Percentiles rank a stretch among this genome's conserved stretches.
Conservation (phyloP, 805 yeast species). For the Metschnikowia gruessii region DNA sequence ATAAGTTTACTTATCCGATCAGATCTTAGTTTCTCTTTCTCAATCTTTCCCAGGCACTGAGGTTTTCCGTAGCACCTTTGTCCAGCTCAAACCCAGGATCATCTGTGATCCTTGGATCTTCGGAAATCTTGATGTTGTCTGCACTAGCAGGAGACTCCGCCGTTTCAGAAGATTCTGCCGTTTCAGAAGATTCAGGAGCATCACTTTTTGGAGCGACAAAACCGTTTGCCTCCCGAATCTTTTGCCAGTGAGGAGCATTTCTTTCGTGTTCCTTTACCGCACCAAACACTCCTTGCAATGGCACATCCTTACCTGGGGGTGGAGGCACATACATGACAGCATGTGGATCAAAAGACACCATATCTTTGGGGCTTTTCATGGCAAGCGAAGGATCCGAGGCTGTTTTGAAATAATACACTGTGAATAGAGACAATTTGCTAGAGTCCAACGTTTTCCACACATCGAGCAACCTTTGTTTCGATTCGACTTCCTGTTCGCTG, state of each 20-base stretch:
- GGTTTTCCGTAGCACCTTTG: not conserved
- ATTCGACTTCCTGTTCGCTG: slow-evolving; percentile 10
- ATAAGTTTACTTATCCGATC: too few species aligned
- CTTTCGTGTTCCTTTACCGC: slow-evolving; percentile 15
- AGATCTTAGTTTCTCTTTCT: slow-evolving; percentile 13
- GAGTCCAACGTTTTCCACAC: slow-evolving; percentile 39
- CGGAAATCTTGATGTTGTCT: slow-evolving; percentile 1
- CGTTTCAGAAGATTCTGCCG: too few species aligned
- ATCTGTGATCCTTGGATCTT: slow-evolving; percentile 2
- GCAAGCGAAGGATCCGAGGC: slow-evolving; percentile 49
- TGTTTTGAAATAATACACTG: slow-evolving; percentile 52
- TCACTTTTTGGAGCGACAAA: slow-evolving; percentile 6
- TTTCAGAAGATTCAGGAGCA: not conserved
- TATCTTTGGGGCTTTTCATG: slow-evolving; percentile 53
- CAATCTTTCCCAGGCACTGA: slow-evolving; percentile 21
- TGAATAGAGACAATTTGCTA: slow-evolving; percentile 35
- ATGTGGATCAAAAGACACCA: slow-evolving; percentile 27
- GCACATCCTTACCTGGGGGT: slow-evolving; percentile 1
- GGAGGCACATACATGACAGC: slow-evolving; percentile 30
- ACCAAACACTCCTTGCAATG: slow-evolving; percentile 8
- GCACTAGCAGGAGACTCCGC: too few species aligned
- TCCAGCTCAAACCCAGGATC: not conserved
- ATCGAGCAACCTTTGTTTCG: slow-evolving; percentile 20
- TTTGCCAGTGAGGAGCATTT: slow-evolving; percentile 34
- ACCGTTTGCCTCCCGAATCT: slow-evolving; percentile 32